Evolutionary conservation across 441 rosid genomes (phyloP), one percentile per base, ranked within the genome.

Genomic region (Theobroma grandiflorum): DNA sequence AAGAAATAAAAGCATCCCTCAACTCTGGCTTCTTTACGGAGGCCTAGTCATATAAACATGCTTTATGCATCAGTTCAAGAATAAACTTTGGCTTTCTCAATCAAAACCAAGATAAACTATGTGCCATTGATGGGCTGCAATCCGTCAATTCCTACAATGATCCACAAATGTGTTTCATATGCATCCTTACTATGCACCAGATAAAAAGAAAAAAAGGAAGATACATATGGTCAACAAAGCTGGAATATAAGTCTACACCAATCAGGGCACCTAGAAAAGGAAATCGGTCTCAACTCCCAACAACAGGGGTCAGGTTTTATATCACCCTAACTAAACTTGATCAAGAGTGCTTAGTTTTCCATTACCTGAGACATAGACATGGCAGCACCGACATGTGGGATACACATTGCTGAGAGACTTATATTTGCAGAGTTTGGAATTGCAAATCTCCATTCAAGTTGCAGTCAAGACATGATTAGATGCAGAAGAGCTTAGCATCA

Each of bases 41-140:
- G 45, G 22, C 52, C 52, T 64, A 35, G 40, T 65, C 26, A 50
- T 64, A 22, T 64, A 35, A 37, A 53, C 18, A 22, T 10, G 66
- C 77, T 73, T 73, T 38, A 57, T 20, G 66, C 52, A 50, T 76
- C 72, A 64, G 57, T 62, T 50, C 33, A 14, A 18, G 59, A n/a
- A 64, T 37, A 42, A 35, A 35, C 50, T 76, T 64, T 42, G 37
- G 68, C 38, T 64, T 76, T 76, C 31, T 64, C n/a, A 50, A 33
- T 76, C 65, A 72, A 43, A 31, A 42, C 73, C 53, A 43, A 18
- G 37, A 63, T 63, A 72, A 14, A 4, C 62, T 49, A 37, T 76
- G 50, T 50, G 18, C 15, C 10, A 45, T 22, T 35, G 58, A 45
- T 61, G 55, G 69, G 62, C 10, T 18, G 10, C 26, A 45, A 18